phyloP scores from a whole-genome alignment of 2,329 filamentous ascomycete genomes.

The Lachnellula suecica region DNA sequence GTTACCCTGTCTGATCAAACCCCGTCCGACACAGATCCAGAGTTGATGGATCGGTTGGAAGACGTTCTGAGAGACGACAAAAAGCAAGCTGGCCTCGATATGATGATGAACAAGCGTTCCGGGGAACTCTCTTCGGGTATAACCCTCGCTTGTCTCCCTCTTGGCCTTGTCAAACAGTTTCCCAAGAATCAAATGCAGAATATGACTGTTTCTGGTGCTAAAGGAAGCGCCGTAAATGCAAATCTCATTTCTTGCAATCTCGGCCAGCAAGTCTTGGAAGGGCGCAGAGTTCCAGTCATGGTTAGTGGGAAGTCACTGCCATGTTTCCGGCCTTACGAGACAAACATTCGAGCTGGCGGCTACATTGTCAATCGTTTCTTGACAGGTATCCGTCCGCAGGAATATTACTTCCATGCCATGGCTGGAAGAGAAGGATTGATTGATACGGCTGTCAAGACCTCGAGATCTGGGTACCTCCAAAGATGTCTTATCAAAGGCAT shows the following conservation, averaged over 20 bases:
- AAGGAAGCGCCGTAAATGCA: conserved; percentile 89
- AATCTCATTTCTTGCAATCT: conserved; percentile 98
- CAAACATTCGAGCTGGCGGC: conserved; percentile 82
- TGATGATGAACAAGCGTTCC: conserved; percentile 74
- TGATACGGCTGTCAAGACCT: conserved; percentile 98
- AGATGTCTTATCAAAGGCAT: conserved; percentile 98
- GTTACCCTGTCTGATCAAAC: conserved; percentile 74
- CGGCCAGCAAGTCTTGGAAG: conserved; percentile 94
- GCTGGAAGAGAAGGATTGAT: conserved; percentile 97
- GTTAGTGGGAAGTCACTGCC: conserved; percentile 95
- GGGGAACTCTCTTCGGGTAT: conserved; percentile 73
- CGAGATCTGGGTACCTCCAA: conserved; percentile 93
- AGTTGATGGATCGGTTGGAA: conserved; percentile 78
- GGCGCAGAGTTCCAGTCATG: conserved; percentile 92
- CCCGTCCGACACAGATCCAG: conserved; percentile 61
- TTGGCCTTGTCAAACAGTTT: conserved; percentile 84
- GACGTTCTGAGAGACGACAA: conserved; percentile 86
- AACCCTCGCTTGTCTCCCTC: conserved; percentile 76
- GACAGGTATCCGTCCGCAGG: conserved; percentile 93
- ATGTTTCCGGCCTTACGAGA: conserved; percentile 91
- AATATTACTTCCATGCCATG: conserved; percentile 99
- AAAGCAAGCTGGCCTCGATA: conserved; percentile 89
- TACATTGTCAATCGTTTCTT: conserved; percentile 97
- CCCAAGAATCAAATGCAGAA: conserved; percentile 98
- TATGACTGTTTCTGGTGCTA: conserved; percentile 96